phyloP scores from a whole-genome alignment of 352 stramenopile species.

The Phytophthora fragariaefolia region DNA sequence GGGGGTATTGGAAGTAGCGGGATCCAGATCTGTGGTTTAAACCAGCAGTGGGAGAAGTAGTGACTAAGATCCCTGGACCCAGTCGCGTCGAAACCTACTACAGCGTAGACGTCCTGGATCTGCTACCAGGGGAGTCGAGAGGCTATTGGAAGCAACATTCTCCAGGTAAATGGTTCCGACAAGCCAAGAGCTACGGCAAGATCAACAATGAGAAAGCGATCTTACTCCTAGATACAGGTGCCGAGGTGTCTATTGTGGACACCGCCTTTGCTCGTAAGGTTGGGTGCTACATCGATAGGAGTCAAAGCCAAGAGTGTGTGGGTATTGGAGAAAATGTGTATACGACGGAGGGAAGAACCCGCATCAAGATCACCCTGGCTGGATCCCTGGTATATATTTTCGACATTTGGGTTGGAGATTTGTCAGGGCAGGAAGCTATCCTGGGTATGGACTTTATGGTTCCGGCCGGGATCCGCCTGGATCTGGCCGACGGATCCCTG shows the following conservation, averaged over 20 bases:
- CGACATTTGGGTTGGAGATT: neutral
- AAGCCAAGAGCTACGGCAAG: neutral
- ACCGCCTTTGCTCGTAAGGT: too few relatives aligned
- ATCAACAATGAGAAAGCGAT: neutral
- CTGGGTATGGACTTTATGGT: constrained; percentile 17
- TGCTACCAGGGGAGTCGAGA: neutral
- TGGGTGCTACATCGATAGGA: neutral
- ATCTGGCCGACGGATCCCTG: neutral
- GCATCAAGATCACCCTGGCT: neutral
- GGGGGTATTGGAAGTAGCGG: constrained; percentile 29
- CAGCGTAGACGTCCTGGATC: too few relatives aligned
- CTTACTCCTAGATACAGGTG: neutral
- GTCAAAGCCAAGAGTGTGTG: neutral
- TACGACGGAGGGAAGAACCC: neutral
- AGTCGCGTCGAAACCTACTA: too few relatives aligned
- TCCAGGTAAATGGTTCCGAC: neutral
- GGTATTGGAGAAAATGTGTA: neutral
- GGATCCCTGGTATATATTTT: too few relatives aligned
- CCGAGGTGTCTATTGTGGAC: neutral
- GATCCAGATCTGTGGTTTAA: neutral
- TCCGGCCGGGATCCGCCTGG: constrained; percentile 12
- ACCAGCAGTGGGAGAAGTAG: neutral
- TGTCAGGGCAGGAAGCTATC: neutral
- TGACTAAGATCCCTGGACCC: too few relatives aligned
- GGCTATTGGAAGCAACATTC: constrained; percentile 5